A percentile compares a stretch with the other conserved stretches of the same genome.
Conservation (phyloP, 1,139 yeast genomes). For the Arxiozyma slooffiae region DNA sequence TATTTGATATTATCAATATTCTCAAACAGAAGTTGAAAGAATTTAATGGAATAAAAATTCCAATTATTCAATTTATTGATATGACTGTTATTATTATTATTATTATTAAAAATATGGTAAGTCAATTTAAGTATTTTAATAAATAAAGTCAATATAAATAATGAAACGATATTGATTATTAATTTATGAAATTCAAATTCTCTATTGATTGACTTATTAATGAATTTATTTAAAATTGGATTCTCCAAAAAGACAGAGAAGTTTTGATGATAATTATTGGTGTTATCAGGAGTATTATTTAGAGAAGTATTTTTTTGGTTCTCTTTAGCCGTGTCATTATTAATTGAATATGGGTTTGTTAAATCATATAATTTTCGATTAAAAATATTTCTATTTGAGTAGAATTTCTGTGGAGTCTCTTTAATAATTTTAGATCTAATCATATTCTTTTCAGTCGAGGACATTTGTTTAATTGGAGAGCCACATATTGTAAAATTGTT, state of each 20-base stretch:
- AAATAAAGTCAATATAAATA: slow-evolving; percentile 26
- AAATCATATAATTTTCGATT: neutral
- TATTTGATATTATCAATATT: slow-evolving; percentile 11
- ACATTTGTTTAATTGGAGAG: neutral
- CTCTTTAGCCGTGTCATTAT: neutral
- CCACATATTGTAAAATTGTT: neutral
- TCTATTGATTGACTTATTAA: slow-evolving; percentile 32
- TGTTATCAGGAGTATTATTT: neutral
- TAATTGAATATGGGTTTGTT: neutral
- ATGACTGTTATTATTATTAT: neutral
- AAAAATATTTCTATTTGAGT: neutral
- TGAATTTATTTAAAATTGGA: slow-evolving; percentile 31
- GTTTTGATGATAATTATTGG: neutral
- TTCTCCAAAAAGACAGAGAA: slow-evolving; percentile 19
- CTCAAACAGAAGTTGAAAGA: slow-evolving; percentile 1
- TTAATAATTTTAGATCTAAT: slow-evolving; percentile 1
- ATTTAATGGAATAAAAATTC: neutral
- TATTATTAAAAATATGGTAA: neutral
- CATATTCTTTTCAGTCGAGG: neutral
- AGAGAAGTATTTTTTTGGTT: neutral
- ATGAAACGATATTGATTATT: slow-evolving; percentile 28
- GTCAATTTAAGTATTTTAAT: slow-evolving; percentile 20
- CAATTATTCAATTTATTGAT: neutral
- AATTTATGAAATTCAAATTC: slow-evolving; percentile 33
- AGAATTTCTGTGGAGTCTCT: slow-evolving; percentile 1